Evolutionary conservation across 805 yeast genomes (phyloP).

Genomic region (Myxozyma melibiosi): DNA sequence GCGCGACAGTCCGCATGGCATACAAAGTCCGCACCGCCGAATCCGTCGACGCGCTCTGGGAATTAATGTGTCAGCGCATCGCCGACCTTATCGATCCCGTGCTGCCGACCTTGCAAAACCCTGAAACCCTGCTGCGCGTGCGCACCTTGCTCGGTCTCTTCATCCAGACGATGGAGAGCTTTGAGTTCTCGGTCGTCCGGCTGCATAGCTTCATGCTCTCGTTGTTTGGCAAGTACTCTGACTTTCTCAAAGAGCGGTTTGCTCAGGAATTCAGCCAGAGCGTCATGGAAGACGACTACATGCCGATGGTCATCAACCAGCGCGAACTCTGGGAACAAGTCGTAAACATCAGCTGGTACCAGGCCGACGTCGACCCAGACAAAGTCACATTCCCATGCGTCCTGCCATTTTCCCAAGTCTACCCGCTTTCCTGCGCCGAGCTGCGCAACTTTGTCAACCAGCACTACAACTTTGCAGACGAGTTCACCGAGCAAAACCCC

Average conservation of each 20-base stretch:
- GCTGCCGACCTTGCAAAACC: conserved; percentile 45
- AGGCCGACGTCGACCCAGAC: conserved; percentile 43
- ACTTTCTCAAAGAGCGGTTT: conserved; percentile 57
- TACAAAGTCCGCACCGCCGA: conserved; percentile 67
- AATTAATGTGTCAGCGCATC: conserved; percentile 52
- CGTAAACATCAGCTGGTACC: conserved; percentile 69
- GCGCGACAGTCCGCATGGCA: conserved; percentile 57
- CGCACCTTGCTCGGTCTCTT: conserved; percentile 70
- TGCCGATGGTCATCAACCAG: conserved; percentile 76
- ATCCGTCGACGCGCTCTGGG: conserved; percentile 75
- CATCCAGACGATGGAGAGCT: conserved; percentile 71
- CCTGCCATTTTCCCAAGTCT: conserved; percentile 85
- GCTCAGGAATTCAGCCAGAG: conserved; percentile 60
- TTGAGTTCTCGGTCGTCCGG: conserved; percentile 59
- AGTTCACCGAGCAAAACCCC: conserved; percentile 64
- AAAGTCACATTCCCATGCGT: conserved; percentile 55
- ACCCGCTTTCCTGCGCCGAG: conserved; percentile 82
- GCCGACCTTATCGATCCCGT: conserved; percentile 34
- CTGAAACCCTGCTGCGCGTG: conserved; percentile 50
- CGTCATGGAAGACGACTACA: conserved; percentile 79
- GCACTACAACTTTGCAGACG: conserved; percentile 64
- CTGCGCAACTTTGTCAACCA: conserved; percentile 65
- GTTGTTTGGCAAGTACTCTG: conserved; percentile 64
- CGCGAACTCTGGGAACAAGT: conserved; percentile 62
- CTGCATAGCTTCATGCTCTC: conserved; percentile 63